Evolutionary conservation across 148 eudicot genomes (phyloP).

Genomic region (Heliamphora exappendiculata): DNA sequence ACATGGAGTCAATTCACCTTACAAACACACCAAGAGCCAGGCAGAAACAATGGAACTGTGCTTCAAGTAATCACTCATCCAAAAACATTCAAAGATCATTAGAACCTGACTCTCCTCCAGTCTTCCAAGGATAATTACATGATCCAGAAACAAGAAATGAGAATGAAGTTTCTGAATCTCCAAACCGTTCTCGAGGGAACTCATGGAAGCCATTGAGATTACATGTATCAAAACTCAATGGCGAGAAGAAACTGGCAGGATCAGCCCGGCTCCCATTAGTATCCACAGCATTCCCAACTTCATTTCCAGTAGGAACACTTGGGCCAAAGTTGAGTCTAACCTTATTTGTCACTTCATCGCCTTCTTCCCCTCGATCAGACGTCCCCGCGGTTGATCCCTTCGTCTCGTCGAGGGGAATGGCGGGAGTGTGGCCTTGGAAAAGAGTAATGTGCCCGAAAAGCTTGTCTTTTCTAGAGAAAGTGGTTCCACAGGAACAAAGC

Average conservation of each 20-base stretch:
- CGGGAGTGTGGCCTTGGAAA: slow-evolving; percentile 94
- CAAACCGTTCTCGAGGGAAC: slow-evolving; percentile 55
- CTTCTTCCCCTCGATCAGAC: slow-evolving; percentile 40
- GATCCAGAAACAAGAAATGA: slow-evolving; percentile 52
- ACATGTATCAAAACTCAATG: slow-evolving; percentile 47
- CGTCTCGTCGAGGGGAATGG: slow-evolving; percentile 72
- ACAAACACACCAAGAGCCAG: background rate
- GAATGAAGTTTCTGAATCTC: slow-evolving; percentile 66
- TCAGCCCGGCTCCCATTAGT: no score
- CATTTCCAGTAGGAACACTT: slow-evolving; percentile 18
- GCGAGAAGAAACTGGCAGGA: slow-evolving; percentile 44
- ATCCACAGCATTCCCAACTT: slow-evolving; percentile 26
- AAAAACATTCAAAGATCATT: slow-evolving; percentile 34
- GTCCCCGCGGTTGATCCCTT: slow-evolving; percentile 30
- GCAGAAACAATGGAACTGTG: slow-evolving; percentile 8
- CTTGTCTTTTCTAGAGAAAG: slow-evolving; percentile 93
- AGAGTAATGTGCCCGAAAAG: slow-evolving; percentile 94
- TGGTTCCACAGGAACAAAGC: slow-evolving; percentile 97
- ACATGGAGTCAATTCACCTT: slow-evolving; percentile 15
- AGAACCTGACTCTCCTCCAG: slow-evolving; percentile 36
- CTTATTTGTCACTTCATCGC: slow-evolving; percentile 28
- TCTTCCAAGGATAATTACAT: slow-evolving; percentile 31
- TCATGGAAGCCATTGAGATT: slow-evolving; percentile 58
- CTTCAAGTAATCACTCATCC: slow-evolving; percentile 5
- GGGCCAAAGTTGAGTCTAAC: slow-evolving; percentile 34